Evolutionary conservation across 192 early-diverging fungal genomes (phyloP), one percentile per base, ranked within the genome.

Genomic region (Rhizophlyctis rosea): DNA sequence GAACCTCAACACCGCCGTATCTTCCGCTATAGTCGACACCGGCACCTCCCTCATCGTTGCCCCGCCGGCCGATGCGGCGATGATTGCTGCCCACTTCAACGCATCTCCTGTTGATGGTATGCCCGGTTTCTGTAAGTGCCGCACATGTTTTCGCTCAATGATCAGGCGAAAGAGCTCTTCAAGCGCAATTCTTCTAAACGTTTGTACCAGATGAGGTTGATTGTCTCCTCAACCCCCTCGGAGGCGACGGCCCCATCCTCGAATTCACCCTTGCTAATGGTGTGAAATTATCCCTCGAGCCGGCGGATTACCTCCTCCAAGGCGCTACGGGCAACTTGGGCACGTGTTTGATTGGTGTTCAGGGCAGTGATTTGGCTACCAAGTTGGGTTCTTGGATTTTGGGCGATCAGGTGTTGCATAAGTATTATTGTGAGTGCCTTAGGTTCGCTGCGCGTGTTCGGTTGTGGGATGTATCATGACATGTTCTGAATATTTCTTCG

Each of bases 41-140:
- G 84, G 84, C 54, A 83, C 84, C 28, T 70, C 81, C 0, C 78
- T 80, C 34, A 83, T 86, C 7, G 57, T 83, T 16, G 47, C 76
- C 61, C 69, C 65, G 2, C 64, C 68, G 9, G 53, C 48, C 16
- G 74, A 76, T 27, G 78, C 74, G 31, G 69, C 67, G 13, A 61
- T 59, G 1, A 72, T 80, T 27, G 75, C 74, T 61, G 64, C 70
- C 55, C 62, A 59, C 54, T 54, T 80, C 9, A 74, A 74, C 0
- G 78, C 78, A n/a, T 57, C 71, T 18, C 70, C n/a, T n/a, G n/a
- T n/a, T n/a, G n/a, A n/a, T n/a, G n/a, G n/a, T n/a, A n/a, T n/a
- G n/a, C n/a, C n/a, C n/a, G n/a, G n/a, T n/a, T n/a, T n/a, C n/a
- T n/a, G n/a, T n/a, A n/a, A n/a, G n/a, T n/a, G n/a, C n/a, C n/a